phyloP scores from a whole-genome alignment of 2,329 filamentous ascomycete genomes.

The Periconia macrospinosa region DNA sequence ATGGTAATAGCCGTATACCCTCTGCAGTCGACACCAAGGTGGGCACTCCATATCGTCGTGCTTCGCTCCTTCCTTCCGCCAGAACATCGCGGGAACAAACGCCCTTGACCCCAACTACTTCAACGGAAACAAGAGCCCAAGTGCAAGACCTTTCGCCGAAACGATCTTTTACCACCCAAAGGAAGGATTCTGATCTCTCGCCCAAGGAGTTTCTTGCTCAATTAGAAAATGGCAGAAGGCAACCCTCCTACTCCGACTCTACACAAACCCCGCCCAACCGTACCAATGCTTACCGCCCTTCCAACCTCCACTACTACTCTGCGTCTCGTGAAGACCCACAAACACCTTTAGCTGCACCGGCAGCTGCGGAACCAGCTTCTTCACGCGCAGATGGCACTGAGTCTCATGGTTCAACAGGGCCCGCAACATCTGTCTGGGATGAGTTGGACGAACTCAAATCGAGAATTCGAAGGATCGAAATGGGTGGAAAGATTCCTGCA shows the following conservation, averaged over 20 bases:
- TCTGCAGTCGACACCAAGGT: slow-evolving; percentile 30
- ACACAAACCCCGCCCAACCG: slow-evolving; percentile 36
- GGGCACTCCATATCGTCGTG: slow-evolving; percentile 28
- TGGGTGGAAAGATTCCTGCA: slow-evolving; percentile 83
- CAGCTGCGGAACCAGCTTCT: slow-evolving; percentile 11
- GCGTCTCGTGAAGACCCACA: slow-evolving; percentile 32
- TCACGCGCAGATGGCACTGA: slow-evolving; percentile 60
- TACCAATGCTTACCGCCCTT: slow-evolving; percentile 36
- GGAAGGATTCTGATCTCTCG: slow-evolving; percentile 32
- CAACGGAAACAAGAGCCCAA: slow-evolving; percentile 25
- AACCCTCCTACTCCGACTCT: slow-evolving; percentile 36
- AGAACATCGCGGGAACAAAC: slow-evolving; percentile 29
- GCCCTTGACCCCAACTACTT: slow-evolving; percentile 28
- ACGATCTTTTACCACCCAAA: slow-evolving; percentile 26
- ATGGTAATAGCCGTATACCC: slow-evolving; percentile 27
- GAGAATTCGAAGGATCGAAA: slow-evolving; percentile 83
- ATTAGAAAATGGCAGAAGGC: slow-evolving; percentile 21
- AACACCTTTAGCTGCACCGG: slow-evolving; percentile 27
- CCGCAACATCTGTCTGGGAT: slow-evolving; percentile 94
- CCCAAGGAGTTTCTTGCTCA: slow-evolving; percentile 39
- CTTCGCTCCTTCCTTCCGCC: slow-evolving; percentile 34
- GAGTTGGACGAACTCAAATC: slow-evolving; percentile 95
- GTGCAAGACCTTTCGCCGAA: slow-evolving; percentile 32
- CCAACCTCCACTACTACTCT: slow-evolving; percentile 41
- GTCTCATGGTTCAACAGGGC: slow-evolving; percentile 84